Evolutionary conservation across 208 protist genomes (phyloP), one percentile per base, ranked within the genome.

Genomic region (Trypanosoma vivax): DNA sequence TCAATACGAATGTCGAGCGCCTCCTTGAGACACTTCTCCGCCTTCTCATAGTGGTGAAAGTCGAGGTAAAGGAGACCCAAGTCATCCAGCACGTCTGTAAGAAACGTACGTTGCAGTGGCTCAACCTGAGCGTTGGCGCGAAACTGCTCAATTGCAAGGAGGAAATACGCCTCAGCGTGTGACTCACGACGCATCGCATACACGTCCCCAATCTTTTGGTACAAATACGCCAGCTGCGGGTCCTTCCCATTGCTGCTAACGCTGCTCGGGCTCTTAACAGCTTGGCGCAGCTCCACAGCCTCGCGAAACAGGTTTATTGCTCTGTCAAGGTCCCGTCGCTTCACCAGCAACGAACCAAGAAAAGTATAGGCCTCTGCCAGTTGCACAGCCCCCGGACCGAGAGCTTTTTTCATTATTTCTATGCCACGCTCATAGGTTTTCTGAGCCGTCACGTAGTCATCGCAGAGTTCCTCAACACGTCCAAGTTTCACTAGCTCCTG

Each of bases 41-140:
- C 87, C 76, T 91, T 94, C 11, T 90, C 83, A 51, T 75, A 90
- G 70, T 94, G 87, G 59, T 88, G 69, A 42, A 90, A 94, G 48
- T 91, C 83, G 11, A 94, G 48, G 51, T 94, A 94, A 51, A 90
- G 83, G 40, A 94, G 81, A 5, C 87, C 87, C 5, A 94, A 55
- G 62, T 94, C 87, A 52, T 94, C 87, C 23, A 94, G 65, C 10
- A 89, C 80, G 66, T 94, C 83, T 18, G 83, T 94, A 65, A 88
- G 76, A 73, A 86, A 91, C 19, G 83, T 86, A n/a, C 79, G 69
- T 62, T 94, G 87, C 43, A 90, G 60, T 30, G 77, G 73, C 56
- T 94, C 82, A 18, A 78, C 42, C 41, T 73, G 71, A 25, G 73
- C 70, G 64, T 94, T 90, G 53, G 75, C 66, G 57, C 80, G 73